phyloP scores from a whole-genome alignment of 495 filamentous ascomycete genomes.

The Pyronema domesticum region DNA sequence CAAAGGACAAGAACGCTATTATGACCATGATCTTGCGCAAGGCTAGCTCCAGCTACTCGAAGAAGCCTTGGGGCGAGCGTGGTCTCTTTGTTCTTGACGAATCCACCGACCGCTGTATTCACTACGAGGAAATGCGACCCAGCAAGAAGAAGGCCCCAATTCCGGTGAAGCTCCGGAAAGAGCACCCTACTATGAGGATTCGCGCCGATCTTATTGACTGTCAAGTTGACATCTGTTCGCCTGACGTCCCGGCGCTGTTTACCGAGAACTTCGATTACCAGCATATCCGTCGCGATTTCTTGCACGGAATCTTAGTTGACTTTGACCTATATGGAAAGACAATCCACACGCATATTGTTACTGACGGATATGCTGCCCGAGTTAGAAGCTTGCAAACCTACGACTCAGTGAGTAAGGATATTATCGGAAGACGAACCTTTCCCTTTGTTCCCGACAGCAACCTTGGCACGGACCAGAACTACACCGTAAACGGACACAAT shows the following conservation, averaged over 20 bases:
- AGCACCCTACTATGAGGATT: conserved; percentile 52
- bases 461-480: conserved; percentile 55
- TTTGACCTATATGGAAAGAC: conserved; percentile 93
- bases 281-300: conserved; percentile 66
- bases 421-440: conserved; percentile 78
- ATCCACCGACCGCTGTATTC: conserved; percentile 59
- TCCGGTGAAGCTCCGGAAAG: conserved; percentile 51
- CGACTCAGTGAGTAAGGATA: conserved; percentile 73
- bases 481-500: conserved; percentile 44
- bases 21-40: conserved; percentile 92
- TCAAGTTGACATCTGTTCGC: conserved; percentile 93
- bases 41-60: conserved; percentile 54
- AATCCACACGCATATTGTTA: conserved; percentile 75
- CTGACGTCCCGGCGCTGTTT: conserved; percentile 85
- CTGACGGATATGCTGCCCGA: conserved; percentile 55
- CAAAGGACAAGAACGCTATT: conserved; percentile 79
- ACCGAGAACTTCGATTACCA: conserved; percentile 97
- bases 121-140: conserved; percentile 66
- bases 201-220: conserved; percentile 84
- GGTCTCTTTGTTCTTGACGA: conserved; percentile 81
- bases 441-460: conserved; percentile 88
- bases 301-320: conserved; percentile 85
- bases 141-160: conserved; percentile 26
- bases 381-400: conserved; percentile 76
- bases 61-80: conserved; percentile 40